These are phyloP conservation scores for Globisporangium abappressorium DNA, from an alignment of 352 stramenopile species.

Conservation along the genomic window DNA sequence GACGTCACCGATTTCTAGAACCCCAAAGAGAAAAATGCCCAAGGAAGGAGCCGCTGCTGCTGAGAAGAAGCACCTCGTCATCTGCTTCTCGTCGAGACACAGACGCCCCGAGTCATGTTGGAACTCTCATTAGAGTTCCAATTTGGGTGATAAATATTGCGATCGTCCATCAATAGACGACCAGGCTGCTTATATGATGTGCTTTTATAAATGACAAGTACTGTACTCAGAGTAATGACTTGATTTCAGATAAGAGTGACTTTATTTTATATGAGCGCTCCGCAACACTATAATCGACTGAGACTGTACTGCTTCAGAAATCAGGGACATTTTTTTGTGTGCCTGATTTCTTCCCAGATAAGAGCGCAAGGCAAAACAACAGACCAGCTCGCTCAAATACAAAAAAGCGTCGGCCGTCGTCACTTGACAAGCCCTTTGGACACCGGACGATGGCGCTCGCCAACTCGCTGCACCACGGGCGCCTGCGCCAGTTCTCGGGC, in stretches of 20 bases:
- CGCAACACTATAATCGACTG: neutral
- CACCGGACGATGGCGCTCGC: constrained; percentile 16
- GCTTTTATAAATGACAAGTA: too few species aligned
- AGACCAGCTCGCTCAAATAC: neutral
- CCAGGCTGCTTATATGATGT: too few species aligned
- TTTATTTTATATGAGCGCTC: neutral
- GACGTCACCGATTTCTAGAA: constrained; percentile 57
- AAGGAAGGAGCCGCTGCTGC: too few species aligned
- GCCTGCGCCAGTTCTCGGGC: constrained; percentile 47
- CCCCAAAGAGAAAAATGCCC: too few species aligned
- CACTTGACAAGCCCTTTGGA: neutral
- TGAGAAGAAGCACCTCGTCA: too few species aligned
- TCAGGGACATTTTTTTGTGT: neutral
- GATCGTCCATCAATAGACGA: too few species aligned
- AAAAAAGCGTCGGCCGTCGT: neutral
- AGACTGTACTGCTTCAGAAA: neutral
- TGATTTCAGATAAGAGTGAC: too few species aligned
- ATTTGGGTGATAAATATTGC: too few species aligned
- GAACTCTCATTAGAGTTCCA: too few species aligned
- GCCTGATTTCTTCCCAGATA: neutral
- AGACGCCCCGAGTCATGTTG: too few species aligned
- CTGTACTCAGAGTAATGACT: too few species aligned
- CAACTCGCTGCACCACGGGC: constrained; percentile 41
- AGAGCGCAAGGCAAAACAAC: neutral
- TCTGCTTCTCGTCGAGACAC: too few species aligned